phyloP scores from a whole-genome alignment of 352 stramenopile species.

The Globisporangium uncinulatum region DNA sequence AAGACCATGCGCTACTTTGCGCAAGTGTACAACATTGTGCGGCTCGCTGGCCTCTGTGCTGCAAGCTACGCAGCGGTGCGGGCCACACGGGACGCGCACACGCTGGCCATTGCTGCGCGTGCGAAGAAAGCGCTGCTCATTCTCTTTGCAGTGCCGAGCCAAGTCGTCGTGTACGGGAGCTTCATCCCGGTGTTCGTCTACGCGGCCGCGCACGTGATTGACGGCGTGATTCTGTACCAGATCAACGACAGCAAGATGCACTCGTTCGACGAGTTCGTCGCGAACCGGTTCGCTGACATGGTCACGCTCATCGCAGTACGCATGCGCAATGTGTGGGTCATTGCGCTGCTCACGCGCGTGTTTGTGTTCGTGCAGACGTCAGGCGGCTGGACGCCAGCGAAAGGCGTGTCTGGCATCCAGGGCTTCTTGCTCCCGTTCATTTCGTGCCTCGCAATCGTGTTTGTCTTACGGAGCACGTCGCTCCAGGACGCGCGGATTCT shows the following conservation, averaged over 20 bases:
- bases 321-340: slow-evolving; percentile 46
- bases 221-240: slow-evolving; percentile 45
- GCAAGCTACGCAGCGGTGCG: slow-evolving; percentile 25
- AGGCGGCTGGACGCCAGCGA: slow-evolving; percentile 38
- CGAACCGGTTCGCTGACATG: slow-evolving; percentile 30
- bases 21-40: slow-evolving; percentile 37
- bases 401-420: slow-evolving; percentile 35
- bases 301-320: slow-evolving; percentile 33
- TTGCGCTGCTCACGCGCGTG: slow-evolving; percentile 34
- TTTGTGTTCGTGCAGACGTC: slow-evolving; percentile 45
- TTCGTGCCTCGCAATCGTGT: slow-evolving; percentile 18
- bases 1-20: slow-evolving; percentile 36
- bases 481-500: slow-evolving; percentile 38
- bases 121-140: slow-evolving; percentile 19
- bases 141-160: slow-evolving; percentile 41
- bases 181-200: slow-evolving; percentile 44
- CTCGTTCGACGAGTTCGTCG: slow-evolving; percentile 19
- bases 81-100: slow-evolving; percentile 7
- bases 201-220: slow-evolving; percentile 40
- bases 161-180: slow-evolving; percentile 49
- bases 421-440: slow-evolving; percentile 33
- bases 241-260: slow-evolving; percentile 36
- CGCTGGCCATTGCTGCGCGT: slow-evolving; percentile 4
- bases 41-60: slow-evolving; percentile 24
- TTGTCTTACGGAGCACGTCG: slow-evolving; percentile 16